Evolutionary conservation across 106 monocot genomes (phyloP).

Genomic region (Dendrobium chrysotoxum): DNA sequence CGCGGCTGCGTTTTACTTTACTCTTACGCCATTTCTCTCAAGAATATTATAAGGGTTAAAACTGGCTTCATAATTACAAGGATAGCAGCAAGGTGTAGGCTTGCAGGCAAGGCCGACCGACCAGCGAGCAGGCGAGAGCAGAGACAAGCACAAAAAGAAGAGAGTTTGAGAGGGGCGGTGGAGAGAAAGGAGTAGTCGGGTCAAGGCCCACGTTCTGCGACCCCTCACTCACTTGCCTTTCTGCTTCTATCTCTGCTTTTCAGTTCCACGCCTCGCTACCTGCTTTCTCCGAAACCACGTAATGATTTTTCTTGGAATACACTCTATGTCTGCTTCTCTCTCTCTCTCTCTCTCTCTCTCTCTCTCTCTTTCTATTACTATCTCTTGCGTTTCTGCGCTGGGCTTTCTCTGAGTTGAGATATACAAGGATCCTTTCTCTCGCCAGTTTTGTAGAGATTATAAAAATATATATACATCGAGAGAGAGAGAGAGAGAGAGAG

Average conservation of each 20-base stretch:
- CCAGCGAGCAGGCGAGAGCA: background rate
- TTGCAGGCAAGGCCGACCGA: background rate
- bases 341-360: background rate
- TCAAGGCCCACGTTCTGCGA: background rate
- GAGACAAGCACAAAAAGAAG: background rate
- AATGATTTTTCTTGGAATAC: conserved; percentile 10
- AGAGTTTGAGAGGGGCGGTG: background rate
- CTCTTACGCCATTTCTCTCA: background rate
- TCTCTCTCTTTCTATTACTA: background rate
- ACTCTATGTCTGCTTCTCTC: conserved; percentile 1
- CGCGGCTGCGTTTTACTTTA: background rate
- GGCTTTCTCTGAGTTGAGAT: background rate
- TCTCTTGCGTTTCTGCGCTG: background rate
- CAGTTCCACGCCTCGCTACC: conserved; percentile 2
- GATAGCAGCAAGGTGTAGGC: background rate
- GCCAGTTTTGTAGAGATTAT: background rate
- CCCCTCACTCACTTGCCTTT: background rate
- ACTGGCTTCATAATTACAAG: background rate
- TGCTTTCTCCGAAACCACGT: conserved; percentile 9
- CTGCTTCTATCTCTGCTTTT: conserved; percentile 2
- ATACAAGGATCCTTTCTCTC: background rate
- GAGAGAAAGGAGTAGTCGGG: background rate
- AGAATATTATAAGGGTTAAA: background rate
- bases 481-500: background rate
- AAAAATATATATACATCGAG: background rate